phyloP scores from a whole-genome alignment of 257 asterid genomes.

The Ilex aquifolium region DNA sequence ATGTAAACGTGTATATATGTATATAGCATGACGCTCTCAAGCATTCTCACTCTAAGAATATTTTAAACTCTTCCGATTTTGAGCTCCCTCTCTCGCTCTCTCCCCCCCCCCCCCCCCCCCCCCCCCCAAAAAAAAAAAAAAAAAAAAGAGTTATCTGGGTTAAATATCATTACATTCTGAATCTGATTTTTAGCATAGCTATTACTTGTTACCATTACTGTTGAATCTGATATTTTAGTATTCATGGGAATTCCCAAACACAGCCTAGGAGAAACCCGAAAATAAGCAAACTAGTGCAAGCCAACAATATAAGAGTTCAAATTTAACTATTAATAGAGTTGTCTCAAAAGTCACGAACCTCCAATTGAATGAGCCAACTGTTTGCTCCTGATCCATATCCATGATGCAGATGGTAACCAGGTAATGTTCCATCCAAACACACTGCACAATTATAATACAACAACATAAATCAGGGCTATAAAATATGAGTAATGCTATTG shows the following conservation, averaged over 20 bases:
- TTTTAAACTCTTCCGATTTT: no score
- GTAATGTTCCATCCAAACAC: conserved; percentile 87
- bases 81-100: no score
- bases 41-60: no score
- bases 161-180: no score
- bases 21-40: no score
- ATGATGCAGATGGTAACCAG: conserved; percentile 85
- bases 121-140: no score
- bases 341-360: conserved; percentile 44
- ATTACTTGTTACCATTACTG: no score
- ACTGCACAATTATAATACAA: conserved; percentile 38
- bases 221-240: no score
- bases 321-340: neutral
- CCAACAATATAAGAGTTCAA: neutral
- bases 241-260: neutral
- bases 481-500: neutral
- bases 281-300: neutral
- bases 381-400: conserved; percentile 78
- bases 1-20: no score
- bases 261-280: neutral
- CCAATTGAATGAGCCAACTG: conserved; percentile 93
- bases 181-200: no score
- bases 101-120: no score
- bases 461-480: neutral
- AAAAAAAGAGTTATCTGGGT: no score